A percentile compares a stretch with the other conserved stretches of the same genome.
phyloP scores from a whole-genome alignment of 371 early-diverging fungal species.

The Lichtheimia hyalospora region DNA sequence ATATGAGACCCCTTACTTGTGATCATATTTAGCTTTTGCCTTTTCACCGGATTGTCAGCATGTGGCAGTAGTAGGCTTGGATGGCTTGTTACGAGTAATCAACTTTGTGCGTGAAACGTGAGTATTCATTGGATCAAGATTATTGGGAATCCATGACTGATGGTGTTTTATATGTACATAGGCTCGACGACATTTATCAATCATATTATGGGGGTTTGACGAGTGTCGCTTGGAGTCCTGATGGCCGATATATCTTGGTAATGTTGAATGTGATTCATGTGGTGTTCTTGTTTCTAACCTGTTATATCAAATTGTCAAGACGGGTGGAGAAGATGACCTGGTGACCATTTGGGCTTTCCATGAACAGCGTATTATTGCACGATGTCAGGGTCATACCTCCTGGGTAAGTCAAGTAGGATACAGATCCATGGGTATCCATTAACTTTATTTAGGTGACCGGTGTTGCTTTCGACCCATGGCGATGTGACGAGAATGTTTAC shows the following conservation, averaged over 20 bases:
- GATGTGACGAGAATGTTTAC: conserved; percentile 81
- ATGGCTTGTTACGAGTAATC: conserved; percentile 77
- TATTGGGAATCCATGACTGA: not conserved
- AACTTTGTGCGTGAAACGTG: conserved; percentile 71
- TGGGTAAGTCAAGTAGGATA: conserved; percentile 60
- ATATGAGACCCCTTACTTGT: not conserved
- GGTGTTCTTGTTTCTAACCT: not conserved
- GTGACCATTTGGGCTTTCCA: conserved; percentile 89
- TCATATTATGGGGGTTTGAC: conserved; percentile 85
- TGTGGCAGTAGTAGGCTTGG: conserved; percentile 76
- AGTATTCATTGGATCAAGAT: not conserved
- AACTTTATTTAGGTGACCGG: conserved; percentile 51
- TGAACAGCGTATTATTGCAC: conserved; percentile 76
- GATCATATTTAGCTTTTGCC: conserved; percentile 58
- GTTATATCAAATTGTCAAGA: conserved; percentile 34
- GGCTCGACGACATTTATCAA: conserved; percentile 68
- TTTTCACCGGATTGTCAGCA: conserved; percentile 88
- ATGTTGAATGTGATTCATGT: conserved; percentile 8
- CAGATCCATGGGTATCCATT: not conserved
- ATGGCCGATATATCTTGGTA: conserved; percentile 89
- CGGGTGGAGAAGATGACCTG: conserved; percentile 95
- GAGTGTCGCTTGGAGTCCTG: conserved; percentile 92
- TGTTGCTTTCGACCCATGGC: conserved; percentile 91
- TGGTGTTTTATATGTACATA: conserved; percentile 13
- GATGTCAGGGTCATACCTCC: conserved; percentile 94